Base-by-base conservation (phyloP, 768 basidiomycete species). In the Xanthoconium purpureum region DNA sequence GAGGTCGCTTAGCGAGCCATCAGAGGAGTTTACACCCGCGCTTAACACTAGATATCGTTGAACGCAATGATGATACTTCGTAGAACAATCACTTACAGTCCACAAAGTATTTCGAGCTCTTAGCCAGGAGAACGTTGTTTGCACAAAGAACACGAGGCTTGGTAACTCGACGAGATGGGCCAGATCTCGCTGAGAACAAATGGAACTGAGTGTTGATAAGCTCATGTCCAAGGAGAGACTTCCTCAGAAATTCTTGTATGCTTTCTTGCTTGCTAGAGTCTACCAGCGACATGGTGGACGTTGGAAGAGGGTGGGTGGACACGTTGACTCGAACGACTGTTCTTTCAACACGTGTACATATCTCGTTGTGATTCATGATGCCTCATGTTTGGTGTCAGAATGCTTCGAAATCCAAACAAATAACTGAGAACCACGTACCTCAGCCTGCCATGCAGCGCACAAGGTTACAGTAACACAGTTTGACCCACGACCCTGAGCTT, bases 201-300 rank as follows among this genome's bases (percentile, higher is more conserved):
- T 74, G 71, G 43, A 74, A 67, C 42, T 66, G 67, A 1, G 69
- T 70, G 52, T 72, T 64, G 38, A 65, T n/a, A 42, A 73, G 56
- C 10, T 61, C 56, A 15, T 72, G 63, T 12, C 69, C 69, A 14
- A 72, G 60, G 13, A 71, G 59, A 11, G 59, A 69, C 46, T 58
- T 61, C 29, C 59, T 65, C 24, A 71, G 42, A 29, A 71, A 49
- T 8, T 52, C 67, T 42, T 65, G 60, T 7, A 65, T 54, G 14
- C 54, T 56, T 5, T 55, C 62, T 18, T 55, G 58, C 32, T 54
- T 58, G 4, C n/a, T 11, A 11, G 53, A 38, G 42, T 63, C 58
- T 24, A 15, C 33, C 33, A 3, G 12, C 33, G 33, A 35, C 33
- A 35, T 35, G 33, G 6, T 35, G 33, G 33, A 12, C 33, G 33